Base-by-base conservation (phyloP, 2,329 filamentous ascomycete species). In the Diplodia sapinea region DNA sequence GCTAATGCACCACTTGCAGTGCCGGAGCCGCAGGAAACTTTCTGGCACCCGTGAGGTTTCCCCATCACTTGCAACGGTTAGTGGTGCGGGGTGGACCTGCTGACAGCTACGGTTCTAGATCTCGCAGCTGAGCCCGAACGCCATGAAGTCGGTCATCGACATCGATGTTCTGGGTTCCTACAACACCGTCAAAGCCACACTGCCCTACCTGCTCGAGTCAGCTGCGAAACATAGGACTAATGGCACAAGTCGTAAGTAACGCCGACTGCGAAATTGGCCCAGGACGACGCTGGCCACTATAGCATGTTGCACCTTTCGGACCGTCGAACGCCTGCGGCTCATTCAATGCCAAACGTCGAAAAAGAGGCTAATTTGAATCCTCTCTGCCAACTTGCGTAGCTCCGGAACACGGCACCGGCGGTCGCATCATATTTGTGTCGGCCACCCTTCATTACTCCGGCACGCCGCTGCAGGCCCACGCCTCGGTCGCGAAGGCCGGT, bases 21-120 rank as follows among this genome's bases (percentile, higher is more conserved):
- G 94, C 94, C 23, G 95, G 95, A 62, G 95, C 95, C 15, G 95
- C 95, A 20, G 95, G 95, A 68, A 99, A 99, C 80, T 99, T 98
- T 79, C 85, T 99, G 26, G 91, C 93, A 0, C 91, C 94, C 4
- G 59, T 63, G 47, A 63, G 59, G 13, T 7, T 33, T 33, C 26
- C 20, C 29, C 40, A 11, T 38, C 12, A 26, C 7, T 13, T 29
- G 13, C 5, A 4, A 31, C 13, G 2, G 36, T 38, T 38, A 38
- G 36, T 12, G 33, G 33, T 36, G 7, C 1, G 59, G 4, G 6
- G 59, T 6, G 33, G 23, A 12, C 15, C 20, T 31, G 31, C 59
- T 63, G n/a, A 63, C 43, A 47, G 43, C 59, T n/a, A 36, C 9
- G 15, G 13, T 23, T 36, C n/a, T 29, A 63, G 59, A 90, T 98